Conservation (phyloP, 495 filamentous ascomycete genomes). For the Penicillium simplicissimum region DNA sequence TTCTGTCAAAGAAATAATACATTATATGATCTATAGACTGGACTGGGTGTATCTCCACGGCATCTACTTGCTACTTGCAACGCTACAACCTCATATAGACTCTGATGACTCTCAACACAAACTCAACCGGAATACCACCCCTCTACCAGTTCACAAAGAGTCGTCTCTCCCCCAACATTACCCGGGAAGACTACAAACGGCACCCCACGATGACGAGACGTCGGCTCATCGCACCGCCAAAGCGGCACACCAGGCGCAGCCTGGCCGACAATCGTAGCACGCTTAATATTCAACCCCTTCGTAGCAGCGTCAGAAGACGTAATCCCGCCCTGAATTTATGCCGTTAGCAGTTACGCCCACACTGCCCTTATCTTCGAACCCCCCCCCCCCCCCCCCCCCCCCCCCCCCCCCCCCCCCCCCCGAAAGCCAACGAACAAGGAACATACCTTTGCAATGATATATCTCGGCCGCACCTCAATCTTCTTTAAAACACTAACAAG, state of each 20-base stretch:
- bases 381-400: no score
- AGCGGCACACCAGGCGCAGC: slow-evolving; percentile 56
- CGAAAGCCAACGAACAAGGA: not conserved
- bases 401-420: no score
- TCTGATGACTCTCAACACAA: not conserved
- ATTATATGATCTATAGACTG: not conserved
- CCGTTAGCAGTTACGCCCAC: not conserved
- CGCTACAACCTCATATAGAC: no score
- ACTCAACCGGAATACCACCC: slow-evolving; percentile 31
- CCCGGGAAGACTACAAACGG: slow-evolving; percentile 59
- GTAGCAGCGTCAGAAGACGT: slow-evolving; percentile 56
- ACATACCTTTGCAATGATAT: slow-evolving; percentile 55
- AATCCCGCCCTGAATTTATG: slow-evolving; percentile 48
- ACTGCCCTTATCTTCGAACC: no score
- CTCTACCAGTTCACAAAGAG: slow-evolving; percentile 43
- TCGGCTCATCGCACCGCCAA: slow-evolving; percentile 54
- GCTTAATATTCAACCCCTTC: slow-evolving; percentile 52
- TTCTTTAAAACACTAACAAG: slow-evolving; percentile 43
- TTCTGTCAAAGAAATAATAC: no score
- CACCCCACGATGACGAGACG: slow-evolving; percentile 45
- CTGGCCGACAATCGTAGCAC: slow-evolving; percentile 54
- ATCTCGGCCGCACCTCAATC: slow-evolving; percentile 49
- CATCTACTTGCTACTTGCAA: not conserved
- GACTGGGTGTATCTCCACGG: not conserved
- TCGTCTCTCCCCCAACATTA: slow-evolving; percentile 54